Conservation (phyloP, 495 filamentous ascomycete genomes). For the Baudoinia panamericana region DNA sequence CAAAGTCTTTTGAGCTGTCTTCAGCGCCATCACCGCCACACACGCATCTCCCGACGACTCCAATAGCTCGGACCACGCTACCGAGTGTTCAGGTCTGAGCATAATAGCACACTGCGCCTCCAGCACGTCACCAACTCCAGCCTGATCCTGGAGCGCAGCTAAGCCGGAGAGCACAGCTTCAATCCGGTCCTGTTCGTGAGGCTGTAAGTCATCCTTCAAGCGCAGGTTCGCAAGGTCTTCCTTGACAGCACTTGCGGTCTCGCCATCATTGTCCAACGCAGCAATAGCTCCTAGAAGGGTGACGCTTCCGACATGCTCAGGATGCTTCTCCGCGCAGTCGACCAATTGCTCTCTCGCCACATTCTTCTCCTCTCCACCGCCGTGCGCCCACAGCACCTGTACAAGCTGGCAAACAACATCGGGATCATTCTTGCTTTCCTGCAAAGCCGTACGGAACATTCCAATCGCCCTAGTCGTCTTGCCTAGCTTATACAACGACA, state of each 20-base stretch:
- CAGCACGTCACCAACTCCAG: slow-evolving; percentile 19
- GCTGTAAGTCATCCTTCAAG: slow-evolving; percentile 42
- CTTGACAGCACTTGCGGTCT: slow-evolving; percentile 67
- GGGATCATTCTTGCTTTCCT: slow-evolving; percentile 62
- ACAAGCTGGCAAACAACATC: slow-evolving; percentile 81
- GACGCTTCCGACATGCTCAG: slow-evolving; percentile 63
- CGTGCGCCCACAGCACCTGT: slow-evolving; percentile 86
- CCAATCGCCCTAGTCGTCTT: slow-evolving; percentile 53
- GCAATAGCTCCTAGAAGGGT: slow-evolving; percentile 72
- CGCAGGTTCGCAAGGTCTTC: slow-evolving; percentile 61
- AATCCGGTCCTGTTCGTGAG: slow-evolving; percentile 38
- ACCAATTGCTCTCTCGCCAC: slow-evolving; percentile 73
- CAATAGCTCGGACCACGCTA: slow-evolving; percentile 34
- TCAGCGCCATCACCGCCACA: slow-evolving; percentile 66
- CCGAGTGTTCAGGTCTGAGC: slow-evolving; percentile 5
- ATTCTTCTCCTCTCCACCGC: slow-evolving; percentile 55
- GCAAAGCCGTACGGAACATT: slow-evolving; percentile 69
- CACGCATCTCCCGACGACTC: slow-evolving; percentile 38
- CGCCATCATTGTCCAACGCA: slow-evolving; percentile 61
- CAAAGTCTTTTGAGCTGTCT: slow-evolving; percentile 57
- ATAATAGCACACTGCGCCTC: slow-evolving; percentile 8
- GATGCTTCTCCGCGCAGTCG: slow-evolving; percentile 54
- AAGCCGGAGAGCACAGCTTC: slow-evolving; percentile 46
- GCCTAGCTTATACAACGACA: slow-evolving; percentile 59
- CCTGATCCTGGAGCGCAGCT: slow-evolving; percentile 28